Base-by-base conservation (phyloP, 495 filamentous ascomycete species). In the Podospora pseudopauciseta region DNA sequence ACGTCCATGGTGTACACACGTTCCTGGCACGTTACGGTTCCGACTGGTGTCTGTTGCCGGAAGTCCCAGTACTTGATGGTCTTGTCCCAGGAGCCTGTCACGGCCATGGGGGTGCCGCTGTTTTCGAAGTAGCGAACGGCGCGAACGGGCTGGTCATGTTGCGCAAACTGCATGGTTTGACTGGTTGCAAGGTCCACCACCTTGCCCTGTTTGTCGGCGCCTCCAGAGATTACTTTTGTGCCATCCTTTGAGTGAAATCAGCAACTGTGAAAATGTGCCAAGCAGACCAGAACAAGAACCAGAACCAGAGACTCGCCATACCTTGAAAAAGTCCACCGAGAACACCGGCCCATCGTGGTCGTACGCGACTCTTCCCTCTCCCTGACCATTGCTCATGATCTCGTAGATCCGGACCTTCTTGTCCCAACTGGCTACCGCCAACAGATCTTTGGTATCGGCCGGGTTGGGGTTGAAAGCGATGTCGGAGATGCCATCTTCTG, bases 31-130 rank as follows among this genome's bases (percentile, higher is more conserved):
- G 83, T 79, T 23, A 97, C 66, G 7, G 81, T 78, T 1, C 84
- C 91, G 32, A 89, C 87, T 5, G 92, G 86, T 20, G 59, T 59
- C 49, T 81, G 78, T 68, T 86, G 83, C 19, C 93, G 89, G 61
- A 97, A 77, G 76, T 98, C 94, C 94, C 94, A 98, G 81, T 94
- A 96, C 77, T 95, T 97, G 78, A 98, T 81, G 1, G 89, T 95
- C 82, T 95, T 96, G 81, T 98, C 94, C 94, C 94, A 98, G 2
- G 91, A 93, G 49, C 94, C 94, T 1, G 94, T 95, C 27, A 94
- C 88, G 34, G 97, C 83, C 76, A 95, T 88, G 70, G 82, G 89
- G 65, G 77, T 76, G 57, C 81, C 79, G 71, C 80, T 82, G 64
- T 77, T 83, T 72, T 86, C 83, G 72, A 94, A 90, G 83, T 93